Base-by-base conservation (phyloP, 2,329 filamentous ascomycete species). In the Myotisia sp. region DNA sequence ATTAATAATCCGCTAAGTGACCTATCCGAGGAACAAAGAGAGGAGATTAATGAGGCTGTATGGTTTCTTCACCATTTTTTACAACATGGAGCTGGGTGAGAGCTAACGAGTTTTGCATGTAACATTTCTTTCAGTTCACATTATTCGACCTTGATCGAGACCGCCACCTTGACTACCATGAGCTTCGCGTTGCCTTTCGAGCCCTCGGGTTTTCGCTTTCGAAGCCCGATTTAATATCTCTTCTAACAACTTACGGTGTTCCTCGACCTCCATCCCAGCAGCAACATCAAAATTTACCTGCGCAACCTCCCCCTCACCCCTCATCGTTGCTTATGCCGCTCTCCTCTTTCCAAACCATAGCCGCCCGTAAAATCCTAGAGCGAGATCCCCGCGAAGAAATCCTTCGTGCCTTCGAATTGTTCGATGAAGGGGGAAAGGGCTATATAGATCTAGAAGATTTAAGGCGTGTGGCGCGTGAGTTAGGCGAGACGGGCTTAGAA, bases 131-230 rank as follows among this genome's bases (percentile, higher is more conserved):
- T 26, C 44, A 92, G 80, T 95, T 95, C 60, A 77, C 78, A 42
- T 76, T 95, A 44, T 95, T 98, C 68, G 90, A 95, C 57, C 79
- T 93, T 51, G 87, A 95, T 67, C 87, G 92, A 56, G 86, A 95
- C 63, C 73, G 77, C 29, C 76, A 81, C 58, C 83, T 98, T 53
- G 87, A 95, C 64, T 95, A 93, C 66, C 90, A 95, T 63, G 90
- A 98, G 62, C 82, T 95, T 55, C 87, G 90, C 59, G 90, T 95
- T 62, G 85, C 87, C 40, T 77, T 95, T 49, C 90, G 92, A 55
- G 90, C 90, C 3, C 75, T 98, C 1, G 90, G 90, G 44, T 95
- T 95, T 64, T 84, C 92, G 50, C 68, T 93, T 32, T 71, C 83
- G 39, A 93, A 93, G 57, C 67, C 75, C 42, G 84, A 92, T 47